These are phyloP conservation scores for Oryza rufipogon DNA, from an alignment of 176 grass and related monocot species.

Conservation along the genomic window DNA sequence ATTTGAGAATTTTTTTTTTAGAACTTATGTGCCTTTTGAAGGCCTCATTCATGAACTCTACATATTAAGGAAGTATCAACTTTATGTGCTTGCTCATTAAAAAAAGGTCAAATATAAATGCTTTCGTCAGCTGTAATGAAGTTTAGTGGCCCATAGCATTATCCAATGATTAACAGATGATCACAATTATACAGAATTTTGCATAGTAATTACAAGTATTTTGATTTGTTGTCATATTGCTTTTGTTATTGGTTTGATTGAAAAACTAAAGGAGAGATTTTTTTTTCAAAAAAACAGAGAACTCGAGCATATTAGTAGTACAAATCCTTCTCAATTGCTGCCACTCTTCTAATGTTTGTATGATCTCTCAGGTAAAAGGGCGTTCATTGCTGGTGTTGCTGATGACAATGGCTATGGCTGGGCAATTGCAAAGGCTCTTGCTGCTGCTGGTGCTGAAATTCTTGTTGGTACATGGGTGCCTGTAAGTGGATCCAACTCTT, in stretches of 20 bases:
- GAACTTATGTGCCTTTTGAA: neutral
- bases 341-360: slow-evolving; percentile 29
- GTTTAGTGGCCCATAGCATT: neutral
- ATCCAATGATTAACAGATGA: neutral
- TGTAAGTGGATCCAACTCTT: slow-evolving; percentile 46
- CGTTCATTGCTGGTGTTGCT: slow-evolving; percentile 96
- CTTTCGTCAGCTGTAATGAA: neutral
- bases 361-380: slow-evolving; percentile 75
- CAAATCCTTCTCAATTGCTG: neutral
- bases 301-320: neutral
- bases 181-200: neutral
- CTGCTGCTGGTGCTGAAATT: slow-evolving; percentile 93
- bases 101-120: neutral
- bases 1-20: no score
- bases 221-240: neutral
- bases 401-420: slow-evolving; percentile 99
- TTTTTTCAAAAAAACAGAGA: neutral
- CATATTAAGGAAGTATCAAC: neutral
- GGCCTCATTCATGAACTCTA: neutral
- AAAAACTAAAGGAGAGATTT: neutral
- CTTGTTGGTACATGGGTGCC: slow-evolving; percentile 99
- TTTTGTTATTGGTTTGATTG: neutral
- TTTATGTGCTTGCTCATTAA: neutral
- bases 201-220: neutral
- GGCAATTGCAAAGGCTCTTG: slow-evolving; percentile 97